Conservation (phyloP, 2,329 filamentous ascomycete species). For the Scedosporium apiospermum region DNA sequence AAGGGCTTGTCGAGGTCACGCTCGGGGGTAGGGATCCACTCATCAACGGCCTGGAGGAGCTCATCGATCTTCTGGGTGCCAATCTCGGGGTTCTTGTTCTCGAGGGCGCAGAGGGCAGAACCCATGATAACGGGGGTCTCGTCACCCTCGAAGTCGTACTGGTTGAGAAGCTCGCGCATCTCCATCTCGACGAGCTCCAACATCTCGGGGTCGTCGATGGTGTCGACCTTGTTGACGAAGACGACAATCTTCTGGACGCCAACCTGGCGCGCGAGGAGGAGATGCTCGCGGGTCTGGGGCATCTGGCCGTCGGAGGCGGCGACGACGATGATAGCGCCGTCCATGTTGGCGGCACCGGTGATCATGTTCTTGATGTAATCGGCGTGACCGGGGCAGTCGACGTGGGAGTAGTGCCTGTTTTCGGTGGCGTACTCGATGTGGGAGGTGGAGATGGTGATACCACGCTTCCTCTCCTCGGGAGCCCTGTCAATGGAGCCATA, state of each 20-base stretch:
- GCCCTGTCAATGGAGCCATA: conserved; percentile 99
- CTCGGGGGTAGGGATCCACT: conserved; percentile 91
- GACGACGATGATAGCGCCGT: conserved; percentile 96
- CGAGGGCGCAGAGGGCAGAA: conserved; percentile 88
- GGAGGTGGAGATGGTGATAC: conserved; percentile 97
- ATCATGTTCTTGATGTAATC: conserved; percentile 99
- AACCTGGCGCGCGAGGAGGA: conserved; percentile 94
- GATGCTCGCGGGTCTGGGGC: conserved; percentile 97
- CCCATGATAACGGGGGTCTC: conserved; percentile 96
- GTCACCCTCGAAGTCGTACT: conserved; percentile 96
- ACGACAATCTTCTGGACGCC: conserved; percentile 97
- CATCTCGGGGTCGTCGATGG: conserved; percentile 97
- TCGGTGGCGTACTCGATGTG: conserved; percentile 99
- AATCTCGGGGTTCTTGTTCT: conserved; percentile 79
- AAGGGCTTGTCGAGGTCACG: conserved; percentile 97
- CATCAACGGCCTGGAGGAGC: conserved; percentile 80
- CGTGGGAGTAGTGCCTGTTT: conserved; percentile 93
- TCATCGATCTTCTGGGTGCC: conserved; percentile 83
- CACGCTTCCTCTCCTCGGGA: conserved; percentile 97
- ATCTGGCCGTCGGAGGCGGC: conserved; percentile 98
- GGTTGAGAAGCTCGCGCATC: conserved; percentile 91
- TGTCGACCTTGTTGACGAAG: conserved; percentile 99
- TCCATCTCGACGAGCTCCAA: conserved; percentile 99
- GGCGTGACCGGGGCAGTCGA: conserved; percentile 99
- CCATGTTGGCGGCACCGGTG: conserved; percentile 98